phyloP scores from a whole-genome alignment of 2,329 filamentous ascomycete species.

The Lecanicillium sp. region DNA sequence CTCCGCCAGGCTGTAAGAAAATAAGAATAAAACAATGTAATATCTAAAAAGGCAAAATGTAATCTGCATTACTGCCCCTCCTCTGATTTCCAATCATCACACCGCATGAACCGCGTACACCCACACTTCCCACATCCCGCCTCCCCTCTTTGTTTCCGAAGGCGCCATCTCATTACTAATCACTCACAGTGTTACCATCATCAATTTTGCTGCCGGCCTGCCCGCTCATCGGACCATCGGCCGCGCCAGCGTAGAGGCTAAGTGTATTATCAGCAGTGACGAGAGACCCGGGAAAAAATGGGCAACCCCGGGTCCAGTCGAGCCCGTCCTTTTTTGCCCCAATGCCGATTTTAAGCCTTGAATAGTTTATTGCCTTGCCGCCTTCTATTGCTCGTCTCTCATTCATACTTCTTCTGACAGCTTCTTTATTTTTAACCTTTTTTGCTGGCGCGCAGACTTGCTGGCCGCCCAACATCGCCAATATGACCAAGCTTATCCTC shows the following conservation, averaged over 20 bases:
- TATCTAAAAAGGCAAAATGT: too few relatives aligned
- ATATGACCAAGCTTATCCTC: conserved; percentile 72
- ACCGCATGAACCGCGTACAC: too few relatives aligned
- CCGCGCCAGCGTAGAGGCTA: too few relatives aligned
- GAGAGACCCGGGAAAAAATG: not conserved
- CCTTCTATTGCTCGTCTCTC: conserved; percentile 3
- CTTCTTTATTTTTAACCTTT: not conserved
- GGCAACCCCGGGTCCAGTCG: not conserved
- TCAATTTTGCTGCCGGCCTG: conserved; percentile 7
- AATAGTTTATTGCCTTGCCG: too few relatives aligned
- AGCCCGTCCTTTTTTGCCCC: too few relatives aligned
- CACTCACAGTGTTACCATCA: not conserved
- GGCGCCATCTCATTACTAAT: conserved; percentile 13
- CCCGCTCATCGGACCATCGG: conserved; percentile 12
- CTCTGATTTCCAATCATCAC: too few relatives aligned
- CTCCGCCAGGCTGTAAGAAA: too few relatives aligned
- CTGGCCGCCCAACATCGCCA: conserved; percentile 16
- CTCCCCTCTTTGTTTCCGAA: not conserved
- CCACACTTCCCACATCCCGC: not conserved
- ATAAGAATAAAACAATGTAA: too few relatives aligned
- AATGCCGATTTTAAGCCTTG: too few relatives aligned
- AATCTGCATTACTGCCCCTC: too few relatives aligned
- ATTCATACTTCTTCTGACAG: not conserved
- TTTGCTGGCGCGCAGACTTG: not conserved
- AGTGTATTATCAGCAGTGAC: too few relatives aligned